Percentiles rank a stretch among this genome's conserved stretches.
Evolutionary conservation across 129 eudicot species (phyloP).

Genomic region (Dittrichia graveolens): DNA sequence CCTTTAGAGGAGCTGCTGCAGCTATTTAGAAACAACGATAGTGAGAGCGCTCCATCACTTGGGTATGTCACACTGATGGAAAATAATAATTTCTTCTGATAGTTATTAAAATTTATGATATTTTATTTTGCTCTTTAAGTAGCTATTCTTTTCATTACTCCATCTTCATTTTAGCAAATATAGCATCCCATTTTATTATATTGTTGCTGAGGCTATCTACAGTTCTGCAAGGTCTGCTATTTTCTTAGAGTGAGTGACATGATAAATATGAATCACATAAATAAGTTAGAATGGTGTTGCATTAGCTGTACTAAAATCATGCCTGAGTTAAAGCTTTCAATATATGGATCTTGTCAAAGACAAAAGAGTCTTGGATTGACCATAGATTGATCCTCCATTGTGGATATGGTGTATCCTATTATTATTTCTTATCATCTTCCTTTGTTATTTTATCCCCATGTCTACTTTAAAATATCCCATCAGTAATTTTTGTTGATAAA

Average conservation of each 20-base stretch:
- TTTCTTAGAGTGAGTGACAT: background rate
- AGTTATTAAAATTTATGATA: slow-evolving; percentile 2
- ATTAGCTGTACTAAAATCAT: slow-evolving; percentile 8
- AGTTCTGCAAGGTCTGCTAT: background rate
- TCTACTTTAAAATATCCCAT: background rate
- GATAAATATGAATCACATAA: background rate
- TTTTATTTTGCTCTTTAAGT: slow-evolving; percentile 9
- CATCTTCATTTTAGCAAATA: background rate
- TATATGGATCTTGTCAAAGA: background rate
- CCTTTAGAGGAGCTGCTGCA: slow-evolving; percentile 89
- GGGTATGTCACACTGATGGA: slow-evolving; percentile 57
- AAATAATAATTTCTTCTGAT: slow-evolving; percentile 2
- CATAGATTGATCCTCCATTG: slow-evolving; percentile 17
- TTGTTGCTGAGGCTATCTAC: background rate
- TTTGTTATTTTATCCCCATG: slow-evolving; percentile 18
- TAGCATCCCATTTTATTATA: slow-evolving; percentile 7
- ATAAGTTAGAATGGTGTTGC: background rate
- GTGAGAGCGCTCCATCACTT: slow-evolving; percentile 65
- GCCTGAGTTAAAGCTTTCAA: background rate
- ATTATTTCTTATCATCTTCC: slow-evolving; percentile 15
- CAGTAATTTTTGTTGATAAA: background rate
- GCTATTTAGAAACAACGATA: slow-evolving; percentile 56
- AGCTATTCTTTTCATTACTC: slow-evolving; percentile 1
- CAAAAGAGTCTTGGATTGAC: background rate
- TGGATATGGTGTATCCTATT: slow-evolving; percentile 13